A percentile compares a stretch with the other conserved stretches of the same genome.
phyloP scores from a whole-genome alignment of 2,329 filamentous ascomycete species.

The Penicillium palitans region DNA sequence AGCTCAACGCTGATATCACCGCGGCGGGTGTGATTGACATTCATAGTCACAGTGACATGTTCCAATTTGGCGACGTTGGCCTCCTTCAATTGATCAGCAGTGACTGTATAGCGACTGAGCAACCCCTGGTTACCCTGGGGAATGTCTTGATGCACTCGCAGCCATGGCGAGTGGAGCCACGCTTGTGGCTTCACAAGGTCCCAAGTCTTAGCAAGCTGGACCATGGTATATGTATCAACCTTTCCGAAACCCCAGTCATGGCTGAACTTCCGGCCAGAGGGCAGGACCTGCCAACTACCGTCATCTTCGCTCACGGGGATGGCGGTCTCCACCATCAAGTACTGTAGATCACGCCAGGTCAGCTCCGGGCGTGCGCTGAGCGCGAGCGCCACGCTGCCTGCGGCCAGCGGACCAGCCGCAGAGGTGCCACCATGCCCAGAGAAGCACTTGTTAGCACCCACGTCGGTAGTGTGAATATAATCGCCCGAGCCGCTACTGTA shows the following conservation, averaged over 20 bases:
- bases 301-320: slow-evolving; percentile 73
- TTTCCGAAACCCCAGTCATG: slow-evolving; percentile 97
- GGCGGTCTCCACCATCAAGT: slow-evolving; percentile 81
- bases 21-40: slow-evolving; percentile 79
- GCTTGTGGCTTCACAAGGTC: slow-evolving; percentile 89
- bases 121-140: slow-evolving; percentile 82
- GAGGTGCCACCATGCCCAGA: slow-evolving; percentile 89
- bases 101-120: slow-evolving; percentile 78
- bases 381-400: slow-evolving; percentile 86
- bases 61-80: slow-evolving; percentile 86
- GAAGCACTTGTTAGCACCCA: slow-evolving; percentile 78
- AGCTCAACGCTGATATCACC: slow-evolving; percentile 93
- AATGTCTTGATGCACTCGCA: slow-evolving; percentile 81
- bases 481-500: slow-evolving; percentile 91
- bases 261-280: slow-evolving; percentile 81
- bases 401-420: slow-evolving; percentile 87
- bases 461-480: slow-evolving; percentile 94
- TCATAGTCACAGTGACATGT: slow-evolving; percentile 98
- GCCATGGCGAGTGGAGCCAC: slow-evolving; percentile 92
- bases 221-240: slow-evolving; percentile 80
- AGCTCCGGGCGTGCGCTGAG: slow-evolving; percentile 82
- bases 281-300: slow-evolving; percentile 78
- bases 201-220: slow-evolving; percentile 84
- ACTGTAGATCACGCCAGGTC: slow-evolving; percentile 92
- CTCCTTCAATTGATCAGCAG: slow-evolving; percentile 71